These are phyloP conservation scores for Sugiyamaella neomexicana DNA, from an alignment of 1,139 yeast species.

Conservation along the genomic window DNA sequence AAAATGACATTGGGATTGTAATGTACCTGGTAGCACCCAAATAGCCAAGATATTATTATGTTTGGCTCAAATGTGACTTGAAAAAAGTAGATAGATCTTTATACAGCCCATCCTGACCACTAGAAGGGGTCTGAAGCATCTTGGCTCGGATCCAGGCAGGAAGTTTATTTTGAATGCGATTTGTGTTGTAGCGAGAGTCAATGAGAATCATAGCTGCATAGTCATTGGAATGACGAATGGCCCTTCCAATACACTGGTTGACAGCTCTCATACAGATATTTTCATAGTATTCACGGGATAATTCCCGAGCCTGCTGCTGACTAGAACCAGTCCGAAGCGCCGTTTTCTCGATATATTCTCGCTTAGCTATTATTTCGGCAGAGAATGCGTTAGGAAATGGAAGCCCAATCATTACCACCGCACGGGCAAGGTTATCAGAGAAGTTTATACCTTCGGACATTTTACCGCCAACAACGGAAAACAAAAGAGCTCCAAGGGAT, in stretches of 20 bases:
- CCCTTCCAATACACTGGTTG: conserved; percentile 91
- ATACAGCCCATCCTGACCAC: not conserved
- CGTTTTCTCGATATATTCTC: conserved; percentile 58
- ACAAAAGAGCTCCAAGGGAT: conserved; percentile 59
- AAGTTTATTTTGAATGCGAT: conserved; percentile 58
- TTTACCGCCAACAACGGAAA: conserved; percentile 92
- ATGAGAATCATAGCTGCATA: conserved; percentile 73
- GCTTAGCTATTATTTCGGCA: conserved; percentile 77
- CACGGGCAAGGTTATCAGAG: conserved; percentile 81
- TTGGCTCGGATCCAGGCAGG: conserved; percentile 69
- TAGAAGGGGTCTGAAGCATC: not conserved
- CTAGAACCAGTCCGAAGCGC: conserved; percentile 46
- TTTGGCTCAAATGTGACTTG: no score
- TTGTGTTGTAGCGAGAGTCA: conserved; percentile 59
- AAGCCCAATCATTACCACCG: conserved; percentile 82
- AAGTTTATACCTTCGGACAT: conserved; percentile 95
- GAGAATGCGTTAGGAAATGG: conserved; percentile 88
- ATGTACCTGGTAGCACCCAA: no score
- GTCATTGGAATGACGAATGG: conserved; percentile 81
- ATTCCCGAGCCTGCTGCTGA: conserved; percentile 44
- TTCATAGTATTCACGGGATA: conserved; percentile 69
- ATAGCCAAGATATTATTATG: no score
- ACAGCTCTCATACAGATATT: conserved; percentile 90
- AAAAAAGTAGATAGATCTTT: conserved; percentile 2
- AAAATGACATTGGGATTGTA: no score